A percentile compares a stretch with the other conserved stretches of the same genome.
These are phyloP conservation scores for Acanthamoeba lenticulata DNA, from an alignment of 208 protist genomes.

Conservation along the genomic window DNA sequence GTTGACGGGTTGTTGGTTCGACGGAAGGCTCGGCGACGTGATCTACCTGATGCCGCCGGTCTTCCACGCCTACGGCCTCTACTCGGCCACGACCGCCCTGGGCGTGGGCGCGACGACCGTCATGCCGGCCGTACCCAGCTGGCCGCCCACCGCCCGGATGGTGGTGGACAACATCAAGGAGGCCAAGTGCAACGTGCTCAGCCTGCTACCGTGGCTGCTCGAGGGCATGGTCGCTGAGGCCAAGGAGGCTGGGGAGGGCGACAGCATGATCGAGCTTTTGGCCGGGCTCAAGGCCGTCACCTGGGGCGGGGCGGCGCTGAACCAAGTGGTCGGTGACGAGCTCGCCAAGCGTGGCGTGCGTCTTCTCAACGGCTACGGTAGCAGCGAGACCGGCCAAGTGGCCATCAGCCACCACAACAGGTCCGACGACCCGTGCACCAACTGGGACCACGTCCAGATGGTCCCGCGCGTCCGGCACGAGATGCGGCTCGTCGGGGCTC, in stretches of 20 bases:
- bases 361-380: background rate
- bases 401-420: background rate
- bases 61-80: slow-evolving; percentile 29
- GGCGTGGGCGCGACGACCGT: background rate
- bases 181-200: background rate
- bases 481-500: too few species aligned
- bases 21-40: background rate
- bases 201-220: background rate
- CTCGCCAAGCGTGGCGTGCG: background rate
- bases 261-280: background rate
- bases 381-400: background rate
- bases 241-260: background rate
- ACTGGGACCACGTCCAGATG: slow-evolving; percentile 5
- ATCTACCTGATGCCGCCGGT: background rate
- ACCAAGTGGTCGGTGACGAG: background rate
- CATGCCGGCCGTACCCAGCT: background rate
- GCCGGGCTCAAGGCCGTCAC: background rate
- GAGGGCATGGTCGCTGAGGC: background rate
- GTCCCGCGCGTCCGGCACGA: background rate
- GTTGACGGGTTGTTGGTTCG: background rate
- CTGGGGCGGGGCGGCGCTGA: background rate
- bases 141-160: background rate
- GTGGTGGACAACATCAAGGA: background rate
- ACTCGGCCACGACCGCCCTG: background rate
- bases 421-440: background rate